Conservation (phyloP, 2,329 filamentous ascomycete genomes). For the Pseudogymnoascus sp. region DNA sequence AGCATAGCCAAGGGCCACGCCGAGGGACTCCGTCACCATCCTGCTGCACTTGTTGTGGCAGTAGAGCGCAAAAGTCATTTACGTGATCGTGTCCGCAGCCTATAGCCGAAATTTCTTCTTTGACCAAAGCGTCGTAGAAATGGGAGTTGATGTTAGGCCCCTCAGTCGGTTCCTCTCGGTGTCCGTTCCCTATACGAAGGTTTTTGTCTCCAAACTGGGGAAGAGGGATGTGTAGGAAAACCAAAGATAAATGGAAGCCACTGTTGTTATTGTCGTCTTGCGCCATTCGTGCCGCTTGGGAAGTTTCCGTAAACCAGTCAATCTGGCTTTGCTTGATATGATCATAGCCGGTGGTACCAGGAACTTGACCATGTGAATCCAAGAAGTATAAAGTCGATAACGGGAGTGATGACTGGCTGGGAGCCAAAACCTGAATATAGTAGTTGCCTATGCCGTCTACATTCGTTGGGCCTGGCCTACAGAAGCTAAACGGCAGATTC, state of each 20-base stretch:
- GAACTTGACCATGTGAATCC: constrained; percentile 84
- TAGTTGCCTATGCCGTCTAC: constrained; percentile 91
- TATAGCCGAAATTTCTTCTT: constrained; percentile 75
- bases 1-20: constrained; percentile 88
- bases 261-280: constrained; percentile 79
- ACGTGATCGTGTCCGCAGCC: constrained; percentile 65
- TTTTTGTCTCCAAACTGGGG: constrained; percentile 69
- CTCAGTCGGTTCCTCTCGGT: constrained; percentile 82
- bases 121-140: constrained; percentile 78
- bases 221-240: constrained; percentile 91
- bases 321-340: constrained; percentile 92
- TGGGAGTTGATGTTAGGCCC: constrained; percentile 81
- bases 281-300: constrained; percentile 58
- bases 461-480: constrained; percentile 68
- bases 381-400: constrained; percentile 87
- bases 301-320: constrained; percentile 80
- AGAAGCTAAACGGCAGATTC: constrained; percentile 78
- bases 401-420: constrained; percentile 69
- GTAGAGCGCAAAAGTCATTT: constrained; percentile 85
- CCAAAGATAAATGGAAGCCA: constrained; percentile 71
- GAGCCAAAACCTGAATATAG: constrained; percentile 77
- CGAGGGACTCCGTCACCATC: constrained; percentile 28
- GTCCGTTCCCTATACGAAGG: constrained; percentile 54
- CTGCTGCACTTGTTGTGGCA: constrained; percentile 26
- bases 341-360: constrained; percentile 80